phyloP scores from a whole-genome alignment of 441 rosid species.

The Adansonia madagascariensis region DNA sequence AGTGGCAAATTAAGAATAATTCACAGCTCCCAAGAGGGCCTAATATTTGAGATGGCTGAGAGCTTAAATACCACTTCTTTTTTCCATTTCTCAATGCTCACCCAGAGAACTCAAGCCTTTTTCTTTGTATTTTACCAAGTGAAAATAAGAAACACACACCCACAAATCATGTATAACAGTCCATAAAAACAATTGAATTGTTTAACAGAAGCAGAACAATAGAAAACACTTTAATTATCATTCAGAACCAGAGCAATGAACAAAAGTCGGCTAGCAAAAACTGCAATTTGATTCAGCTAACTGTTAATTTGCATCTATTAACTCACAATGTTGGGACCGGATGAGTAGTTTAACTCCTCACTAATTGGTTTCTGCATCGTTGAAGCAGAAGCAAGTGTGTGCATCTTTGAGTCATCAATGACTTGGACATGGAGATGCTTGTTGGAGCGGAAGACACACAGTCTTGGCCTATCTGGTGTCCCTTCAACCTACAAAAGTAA shows the following conservation, averaged over 20 bases:
- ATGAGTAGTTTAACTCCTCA: slow-evolving; percentile 58
- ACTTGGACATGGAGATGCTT: slow-evolving; percentile 91
- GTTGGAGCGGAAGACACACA: slow-evolving; percentile 85
- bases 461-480: slow-evolving; percentile 82
- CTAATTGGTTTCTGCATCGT: slow-evolving; percentile 78
- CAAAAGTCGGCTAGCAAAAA: background rate
- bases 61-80: background rate
- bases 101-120: background rate
- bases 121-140: background rate
- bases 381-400: slow-evolving; percentile 89
- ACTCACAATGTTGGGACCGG: slow-evolving; percentile 83
- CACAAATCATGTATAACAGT: background rate
- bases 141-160: background rate
- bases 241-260: background rate
- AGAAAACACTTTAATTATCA: background rate
- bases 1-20: background rate
- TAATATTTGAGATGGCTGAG: background rate
- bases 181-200: background rate
- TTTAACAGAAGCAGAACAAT: background rate
- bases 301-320: background rate
- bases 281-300: background rate
- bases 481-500: slow-evolving; percentile 62
- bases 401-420: slow-evolving; percentile 97
- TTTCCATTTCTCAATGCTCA: background rate
- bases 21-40: background rate